Percentiles rank a stretch among this genome's conserved stretches.
These are phyloP conservation scores for Chrysochromulina parva DNA, from an alignment of 78 protist genomes.

Conservation along the genomic window DNA sequence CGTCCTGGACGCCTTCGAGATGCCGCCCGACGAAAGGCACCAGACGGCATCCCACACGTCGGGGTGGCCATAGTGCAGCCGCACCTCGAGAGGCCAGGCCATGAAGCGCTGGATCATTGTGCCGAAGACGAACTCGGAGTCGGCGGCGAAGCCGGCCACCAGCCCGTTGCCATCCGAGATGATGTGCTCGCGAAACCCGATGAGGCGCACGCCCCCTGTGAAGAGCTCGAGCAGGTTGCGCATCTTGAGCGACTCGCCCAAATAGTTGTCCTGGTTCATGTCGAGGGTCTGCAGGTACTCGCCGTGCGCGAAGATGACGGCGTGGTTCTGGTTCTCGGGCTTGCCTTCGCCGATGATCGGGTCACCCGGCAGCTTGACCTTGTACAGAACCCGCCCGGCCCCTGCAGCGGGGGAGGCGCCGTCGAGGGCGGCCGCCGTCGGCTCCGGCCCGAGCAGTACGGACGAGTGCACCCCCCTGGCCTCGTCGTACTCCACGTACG, in stretches of 20 bases:
- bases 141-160: background rate
- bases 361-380: background rate
- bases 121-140: background rate
- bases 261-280: background rate
- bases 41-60: background rate
- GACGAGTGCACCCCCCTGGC: background rate
- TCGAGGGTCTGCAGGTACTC: background rate
- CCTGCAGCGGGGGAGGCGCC: background rate
- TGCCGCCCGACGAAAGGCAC: background rate
- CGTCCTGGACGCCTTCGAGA: background rate
- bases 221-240: background rate
- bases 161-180: background rate
- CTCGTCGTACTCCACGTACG: background rate
- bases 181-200: background rate
- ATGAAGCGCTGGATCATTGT: background rate
- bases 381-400: background rate
- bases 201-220: background rate
- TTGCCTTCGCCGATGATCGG: slow-evolving; percentile 27
- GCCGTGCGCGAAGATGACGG: background rate
- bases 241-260: background rate
- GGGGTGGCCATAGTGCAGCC: background rate
- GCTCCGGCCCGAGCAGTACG: background rate
- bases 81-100: background rate
- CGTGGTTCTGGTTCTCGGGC: background rate
- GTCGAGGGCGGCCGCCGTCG: background rate